Evolutionary conservation across 2,329 filamentous ascomycete genomes (phyloP).

Genomic region (Scytalidium sp.): DNA sequence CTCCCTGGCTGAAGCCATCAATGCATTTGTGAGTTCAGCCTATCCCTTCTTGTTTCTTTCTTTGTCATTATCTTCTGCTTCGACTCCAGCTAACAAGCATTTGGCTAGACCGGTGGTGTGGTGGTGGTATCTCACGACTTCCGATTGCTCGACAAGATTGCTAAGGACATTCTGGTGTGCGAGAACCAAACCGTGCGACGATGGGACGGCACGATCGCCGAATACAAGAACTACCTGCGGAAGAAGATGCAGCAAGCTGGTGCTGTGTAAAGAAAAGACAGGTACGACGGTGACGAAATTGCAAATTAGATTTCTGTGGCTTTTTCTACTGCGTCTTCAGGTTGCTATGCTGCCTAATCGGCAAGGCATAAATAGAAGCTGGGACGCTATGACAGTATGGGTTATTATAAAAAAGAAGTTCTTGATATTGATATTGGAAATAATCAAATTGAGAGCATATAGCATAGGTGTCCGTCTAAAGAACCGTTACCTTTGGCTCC

Average conservation of each 20-base stretch:
- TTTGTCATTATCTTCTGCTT: slow-evolving; percentile 35
- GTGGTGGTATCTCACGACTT: slow-evolving; percentile 99
- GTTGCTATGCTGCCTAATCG: neutral
- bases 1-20: slow-evolving; percentile 95
- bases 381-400: neutral
- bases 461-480: too few relatives aligned
- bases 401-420: neutral
- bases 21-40: slow-evolving; percentile 61
- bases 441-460: neutral
- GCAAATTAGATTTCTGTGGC: neutral
- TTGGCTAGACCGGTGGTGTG: slow-evolving; percentile 88
- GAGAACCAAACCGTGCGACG: slow-evolving; percentile 91
- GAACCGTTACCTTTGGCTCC: too few relatives aligned
- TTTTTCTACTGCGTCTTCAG: neutral
- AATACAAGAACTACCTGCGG: slow-evolving; percentile 97
- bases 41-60: neutral
- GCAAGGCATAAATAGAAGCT: neutral
- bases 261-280: slow-evolving; percentile 64
- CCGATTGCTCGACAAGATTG: slow-evolving; percentile 98
- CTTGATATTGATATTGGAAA: neutral
- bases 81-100: slow-evolving; percentile 87
- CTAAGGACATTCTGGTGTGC: slow-evolving; percentile 99
- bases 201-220: slow-evolving; percentile 86
- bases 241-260: slow-evolving; percentile 97
- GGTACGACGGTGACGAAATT: neutral